Base-by-base conservation (phyloP, 2,329 filamentous ascomycete genomes). In the Aspergillus chevalieri region DNA sequence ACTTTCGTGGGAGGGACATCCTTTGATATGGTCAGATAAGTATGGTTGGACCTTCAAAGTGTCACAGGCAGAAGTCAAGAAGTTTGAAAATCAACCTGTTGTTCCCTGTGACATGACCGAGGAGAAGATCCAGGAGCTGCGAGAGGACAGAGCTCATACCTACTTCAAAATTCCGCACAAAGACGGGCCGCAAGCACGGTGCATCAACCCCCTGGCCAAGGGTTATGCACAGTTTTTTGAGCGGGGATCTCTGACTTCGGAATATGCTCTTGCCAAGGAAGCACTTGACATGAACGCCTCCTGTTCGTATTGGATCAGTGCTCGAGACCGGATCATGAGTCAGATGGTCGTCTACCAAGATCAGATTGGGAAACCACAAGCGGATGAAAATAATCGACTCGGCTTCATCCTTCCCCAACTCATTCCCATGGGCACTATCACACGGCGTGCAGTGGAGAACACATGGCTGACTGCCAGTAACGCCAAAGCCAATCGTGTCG, bases 221-320 rank as follows among this genome's bases (percentile, higher is more conserved):
- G 82, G 87, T 9, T 98, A 97, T 60, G 74, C 95, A 50, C 69
- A 83, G 46, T 96, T 94, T 66, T 97, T 98, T 61, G 93, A 98
- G 61, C 87, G 87, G 33, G 92, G 90, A 0, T 88, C 80, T 0
- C 74, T 98, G 3, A 88, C 89, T 0, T 97, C 92, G 0, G 86
- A 95, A 66, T 97, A 86, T 61, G 67, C 83, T 0, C 92, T 96
- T 61, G 93, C 93, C 0, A 97, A 94, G 64, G 90, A 95, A 66
- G 93, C 94, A 0, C 74, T 98, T 41, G 87, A 97, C 60, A 98
- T 98, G 93, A 98, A 98, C 60, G 90, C 93, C 0, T 95, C 90
- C 0, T 98, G 94, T 66, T 97, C 92, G 0, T 98, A 98, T 70
- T 98, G 94, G 93, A 97, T 98, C 60, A 95, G 89, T 62, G 91